Evolutionary conservation across 495 filamentous ascomycete species (phyloP), one percentile per base, ranked within the genome.

Genomic region (Neurospora africana): DNA sequence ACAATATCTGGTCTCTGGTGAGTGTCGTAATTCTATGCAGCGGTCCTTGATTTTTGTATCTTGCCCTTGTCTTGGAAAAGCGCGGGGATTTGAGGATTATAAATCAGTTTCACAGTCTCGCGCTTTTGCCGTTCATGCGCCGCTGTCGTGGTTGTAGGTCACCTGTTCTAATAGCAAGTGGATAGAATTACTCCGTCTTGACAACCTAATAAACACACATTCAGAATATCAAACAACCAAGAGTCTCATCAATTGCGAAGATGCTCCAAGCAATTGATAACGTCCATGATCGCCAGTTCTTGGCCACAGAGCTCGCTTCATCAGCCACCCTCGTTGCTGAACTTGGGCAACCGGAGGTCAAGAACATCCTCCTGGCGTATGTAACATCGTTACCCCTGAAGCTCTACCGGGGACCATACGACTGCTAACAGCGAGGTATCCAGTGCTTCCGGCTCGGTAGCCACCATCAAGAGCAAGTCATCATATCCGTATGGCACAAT

Each of bases 391-490:
- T 15, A 61, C 53, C 5, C 4, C 15, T 1, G 53, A 30, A 61
- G 6, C 21, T 61, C 53, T 6, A 30, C 53, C 44, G n/a, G 5
- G 41, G 21, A 23, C 10, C 5, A 10, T 53, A 53, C 13, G 3
- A 19, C 2, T 8, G 53, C 53, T 65, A 33, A 65, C 53, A 13
- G 27, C 15, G 8, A 65, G 3, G 58, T 53, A 74, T 44, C 65
- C 37, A 79, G 78, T 3, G 78, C 78, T 3, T 80, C 78, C 4
- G 78, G 83, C 53, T 86, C 84, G 13, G 93, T 97, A 41, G 95
- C 94, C 67, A 93, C 93, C 10, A 95, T 97, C 81, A 98, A 98
- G 77, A 75, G 78, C 69, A 75, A 74, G 73, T 36, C 15, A 23
- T 19, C n/a, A 6, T 17, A n/a, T 8, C 19, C 10, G 8, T 38